Evolutionary conservation across 257 asterid species (phyloP), one percentile per base, ranked within the genome.

Genomic region (Misopates orontium): DNA sequence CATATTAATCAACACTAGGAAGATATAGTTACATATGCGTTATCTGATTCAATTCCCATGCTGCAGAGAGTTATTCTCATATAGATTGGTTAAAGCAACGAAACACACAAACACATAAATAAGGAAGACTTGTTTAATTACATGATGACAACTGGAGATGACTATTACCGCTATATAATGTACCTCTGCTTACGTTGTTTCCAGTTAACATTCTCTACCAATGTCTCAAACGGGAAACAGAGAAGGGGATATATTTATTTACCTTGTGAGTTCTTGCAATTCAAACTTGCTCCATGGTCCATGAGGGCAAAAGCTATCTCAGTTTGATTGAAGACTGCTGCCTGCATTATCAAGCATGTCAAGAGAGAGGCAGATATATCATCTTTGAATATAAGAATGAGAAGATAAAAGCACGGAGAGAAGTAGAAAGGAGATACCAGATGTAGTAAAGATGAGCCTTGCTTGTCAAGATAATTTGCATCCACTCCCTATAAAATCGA

Each of bases 291-390:
- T 67, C 96, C 95, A 67, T 74, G 80, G 60, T 94, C 99, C 87
- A 90, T 85, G 78, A 94, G 95, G 74, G 95, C 82, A 74, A 90
- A 90, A 54, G 80, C 95, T 80, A 87, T 90, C 73, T 94, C 99
- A 60, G 98, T 90, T 60, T 79, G 95, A 76, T 88, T 90, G 73
- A 94, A 94, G 59, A 94, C 96, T 60, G 99, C 96, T 25, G 96
- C 99, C 99, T 93, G 74, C 64, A 82, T 56, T 63, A 62, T 66
- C 50, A 68, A 28, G 56, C 18, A 49, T 25, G 23, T 54, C 64
- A 60, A 64, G 69, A 64, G 50, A 55, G 36, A 69, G 54, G 32
- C 47, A 21, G 55, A 64, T 56, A 69, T 57, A 62, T 36, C 2
- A 32, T 55, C 28, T 42, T 36, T 60, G 1, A 59, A 25, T 28